Conservation (phyloP, 2,329 filamentous ascomycete genomes). For the Penicillium hordei region DNA sequence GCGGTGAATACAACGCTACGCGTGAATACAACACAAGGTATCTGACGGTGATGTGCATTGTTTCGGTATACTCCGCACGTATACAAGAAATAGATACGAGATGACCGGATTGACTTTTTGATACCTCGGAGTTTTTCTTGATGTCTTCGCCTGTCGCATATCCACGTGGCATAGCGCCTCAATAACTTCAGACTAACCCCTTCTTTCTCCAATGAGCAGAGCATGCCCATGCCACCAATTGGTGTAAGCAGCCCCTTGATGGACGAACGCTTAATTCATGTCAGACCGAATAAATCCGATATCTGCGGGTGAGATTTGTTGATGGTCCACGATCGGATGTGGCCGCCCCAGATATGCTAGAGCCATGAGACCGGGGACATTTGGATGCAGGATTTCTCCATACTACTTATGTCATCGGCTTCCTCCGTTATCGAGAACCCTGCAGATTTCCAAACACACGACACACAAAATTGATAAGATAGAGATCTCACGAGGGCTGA, state of each 20-base stretch:
- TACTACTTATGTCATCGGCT: conserved; percentile 6
- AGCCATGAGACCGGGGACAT: not conserved
- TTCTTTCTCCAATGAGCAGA: not conserved
- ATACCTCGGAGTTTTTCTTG: not conserved
- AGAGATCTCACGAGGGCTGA: conserved; percentile 7
- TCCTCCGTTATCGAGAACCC: conserved; percentile 13
- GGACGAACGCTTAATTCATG: not conserved
- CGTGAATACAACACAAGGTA: too few relatives aligned
- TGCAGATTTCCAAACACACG: not conserved
- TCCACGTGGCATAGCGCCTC: not conserved
- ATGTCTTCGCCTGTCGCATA: not conserved
- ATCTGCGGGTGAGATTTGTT: not conserved
- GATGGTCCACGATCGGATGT: conserved; percentile 5
- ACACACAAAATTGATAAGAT: conserved; percentile 12
- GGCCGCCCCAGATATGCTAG: not conserved
- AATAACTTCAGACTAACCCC: not conserved
- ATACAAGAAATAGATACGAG: not conserved
- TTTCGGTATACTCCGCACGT: not conserved
- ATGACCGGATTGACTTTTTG: not conserved
- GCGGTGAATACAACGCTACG: not conserved
- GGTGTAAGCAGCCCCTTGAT: not conserved
- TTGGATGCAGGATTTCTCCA: not conserved
- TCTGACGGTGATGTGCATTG: not conserved
- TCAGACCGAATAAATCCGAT: not conserved
- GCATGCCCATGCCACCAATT: not conserved